phyloP scores from a whole-genome alignment of 306 rosid species.

The Geum urbanum region DNA sequence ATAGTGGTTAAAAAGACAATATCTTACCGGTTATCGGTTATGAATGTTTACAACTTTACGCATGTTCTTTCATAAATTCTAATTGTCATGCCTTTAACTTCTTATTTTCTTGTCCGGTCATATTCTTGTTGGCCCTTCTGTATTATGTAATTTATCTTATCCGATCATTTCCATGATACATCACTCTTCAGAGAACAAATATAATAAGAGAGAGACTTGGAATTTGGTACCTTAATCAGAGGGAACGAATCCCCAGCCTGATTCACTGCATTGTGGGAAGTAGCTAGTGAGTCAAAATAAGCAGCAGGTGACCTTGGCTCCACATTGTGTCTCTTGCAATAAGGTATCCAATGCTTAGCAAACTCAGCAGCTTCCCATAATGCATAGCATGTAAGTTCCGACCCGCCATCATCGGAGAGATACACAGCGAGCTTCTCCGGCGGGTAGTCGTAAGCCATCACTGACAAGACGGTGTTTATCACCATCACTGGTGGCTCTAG shows the following conservation, averaged over 20 bases:
- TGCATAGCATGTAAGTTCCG: constrained; percentile 62
- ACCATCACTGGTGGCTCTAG: constrained; percentile 77
- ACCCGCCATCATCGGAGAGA: constrained; percentile 75
- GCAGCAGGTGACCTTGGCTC: constrained; percentile 79
- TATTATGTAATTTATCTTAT: background rate
- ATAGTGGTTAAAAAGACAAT: no score
- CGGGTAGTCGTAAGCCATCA: constrained; percentile 77
- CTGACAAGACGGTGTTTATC: constrained; percentile 66
- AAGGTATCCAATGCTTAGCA: constrained; percentile 84
- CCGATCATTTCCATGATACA: background rate
- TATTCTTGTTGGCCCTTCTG: background rate
- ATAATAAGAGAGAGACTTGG: background rate
- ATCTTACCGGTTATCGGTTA: no score
- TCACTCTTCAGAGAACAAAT: background rate
- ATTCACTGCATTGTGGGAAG: constrained; percentile 5
- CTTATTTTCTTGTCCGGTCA: no score
- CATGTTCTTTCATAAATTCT: no score
- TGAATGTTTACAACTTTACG: no score
- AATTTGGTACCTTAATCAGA: constrained; percentile 37
- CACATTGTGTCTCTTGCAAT: constrained; percentile 51
- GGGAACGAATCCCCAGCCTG: background rate
- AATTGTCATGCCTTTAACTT: no score
- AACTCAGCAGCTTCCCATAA: constrained; percentile 55
- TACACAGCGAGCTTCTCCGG: constrained; percentile 63
- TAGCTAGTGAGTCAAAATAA: constrained; percentile 34